Evolutionary conservation across 2,329 filamentous ascomycete species (phyloP).

Genomic region (Neurospora sp.): DNA sequence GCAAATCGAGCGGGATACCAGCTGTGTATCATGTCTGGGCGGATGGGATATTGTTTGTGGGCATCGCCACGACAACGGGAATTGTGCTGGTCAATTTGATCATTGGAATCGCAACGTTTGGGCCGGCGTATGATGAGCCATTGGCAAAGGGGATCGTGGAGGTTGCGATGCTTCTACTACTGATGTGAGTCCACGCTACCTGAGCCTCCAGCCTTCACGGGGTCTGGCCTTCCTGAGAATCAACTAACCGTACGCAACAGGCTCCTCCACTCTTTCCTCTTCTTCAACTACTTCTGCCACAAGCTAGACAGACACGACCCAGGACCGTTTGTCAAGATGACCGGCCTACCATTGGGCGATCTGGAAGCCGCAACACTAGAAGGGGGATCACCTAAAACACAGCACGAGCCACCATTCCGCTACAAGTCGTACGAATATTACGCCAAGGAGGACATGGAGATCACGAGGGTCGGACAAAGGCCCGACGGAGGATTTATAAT

Average conservation of each 20-base stretch:
- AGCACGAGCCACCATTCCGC: neutral
- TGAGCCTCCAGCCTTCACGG: neutral
- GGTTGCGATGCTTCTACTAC: slow-evolving; percentile 6
- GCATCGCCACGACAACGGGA: slow-evolving; percentile 2
- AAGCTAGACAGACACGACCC: slow-evolving; percentile 2
- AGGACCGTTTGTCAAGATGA: neutral
- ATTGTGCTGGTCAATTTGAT: slow-evolving; percentile 11
- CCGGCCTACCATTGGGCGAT: neutral
- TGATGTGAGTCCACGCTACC: slow-evolving; percentile 8
- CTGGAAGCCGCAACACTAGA: neutral
- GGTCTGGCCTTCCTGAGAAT: neutral
- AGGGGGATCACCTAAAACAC: neutral
- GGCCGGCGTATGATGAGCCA: neutral
- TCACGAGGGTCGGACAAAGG: neutral
- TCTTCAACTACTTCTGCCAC: slow-evolving; percentile 12
- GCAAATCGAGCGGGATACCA: slow-evolving; percentile 7
- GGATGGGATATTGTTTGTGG: slow-evolving; percentile 7
- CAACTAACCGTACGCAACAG: neutral
- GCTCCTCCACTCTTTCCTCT: slow-evolving; percentile 12
- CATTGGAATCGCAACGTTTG: slow-evolving; percentile 3
- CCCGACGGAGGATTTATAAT: neutral
- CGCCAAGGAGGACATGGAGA: neutral
- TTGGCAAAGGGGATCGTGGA: slow-evolving; percentile 6
- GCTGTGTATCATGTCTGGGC: slow-evolving; percentile 8
- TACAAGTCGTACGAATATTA: neutral